Base-by-base conservation (phyloP, 2,329 filamentous ascomycete genomes). In the Hirsutella thompsonii region DNA sequence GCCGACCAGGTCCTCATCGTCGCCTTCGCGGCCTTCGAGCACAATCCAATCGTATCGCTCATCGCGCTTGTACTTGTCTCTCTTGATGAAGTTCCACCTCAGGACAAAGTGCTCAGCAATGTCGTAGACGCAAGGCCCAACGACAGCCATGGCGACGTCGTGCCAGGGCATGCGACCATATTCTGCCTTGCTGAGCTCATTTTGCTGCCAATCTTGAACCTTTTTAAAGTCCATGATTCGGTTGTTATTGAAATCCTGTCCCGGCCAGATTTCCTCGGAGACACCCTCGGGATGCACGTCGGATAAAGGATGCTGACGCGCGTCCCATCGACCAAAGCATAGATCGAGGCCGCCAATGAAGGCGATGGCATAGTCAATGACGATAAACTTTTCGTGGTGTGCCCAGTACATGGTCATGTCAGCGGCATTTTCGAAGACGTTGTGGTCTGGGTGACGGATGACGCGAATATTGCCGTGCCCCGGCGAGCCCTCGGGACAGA, bases 331-430 rank as follows among this genome's bases (percentile, higher is more conserved):
- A 8, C 92, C 92, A 57, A 95, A 98, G 60, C 92, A 98, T 26
- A 96, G 68, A 62, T 98, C 92, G 5, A 98, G 69, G 0, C 92
- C 92, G 40, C 92, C 92, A 44, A 96, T 90, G 55, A 96, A 96
- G 13, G 88, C 92, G 51, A 90, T 64, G 14, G 80, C 74, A 55
- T 94, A 94, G 62, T 96, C 92, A 40, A 96, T 83, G 16, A 98
- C 84, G 41, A 96, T 83, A 55, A 95, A 93, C 58, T 98, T 98
- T 54, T 98, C 92, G 57, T 98, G 92, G 57, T 98, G 92, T 0
- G 92, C 92, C 79, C 90, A 96, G 65, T 94, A 95, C 55, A 95
- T 87, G 1, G 88, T 95, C 85, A 94, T 93, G 52, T 96, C 90
- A 23, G 84, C 84, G 2, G 83, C 84, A 53, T 95, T 95, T 53